A percentile compares a stretch with the other conserved stretches of the same genome.
Conservation (phyloP, 352 stramenopile species). For the Phytophthora pseudosyringae region DNA sequence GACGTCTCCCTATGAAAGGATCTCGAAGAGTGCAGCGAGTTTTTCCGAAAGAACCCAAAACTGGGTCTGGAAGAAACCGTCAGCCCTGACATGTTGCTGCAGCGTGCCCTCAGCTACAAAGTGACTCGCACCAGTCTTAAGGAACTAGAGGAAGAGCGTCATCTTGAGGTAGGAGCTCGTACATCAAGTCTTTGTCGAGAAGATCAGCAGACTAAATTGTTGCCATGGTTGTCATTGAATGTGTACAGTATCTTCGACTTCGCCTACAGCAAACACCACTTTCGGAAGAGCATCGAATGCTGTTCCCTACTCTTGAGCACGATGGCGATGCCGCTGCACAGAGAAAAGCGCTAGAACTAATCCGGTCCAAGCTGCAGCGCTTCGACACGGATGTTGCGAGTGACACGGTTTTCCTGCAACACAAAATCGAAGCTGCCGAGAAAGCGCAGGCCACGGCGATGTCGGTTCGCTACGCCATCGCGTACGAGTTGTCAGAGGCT, state of each 20-base stretch:
- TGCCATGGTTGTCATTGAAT: neutral
- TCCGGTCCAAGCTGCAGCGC: slow-evolving; percentile 63
- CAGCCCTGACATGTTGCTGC: slow-evolving; percentile 48
- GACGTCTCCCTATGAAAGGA: slow-evolving; percentile 39
- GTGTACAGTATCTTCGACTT: slow-evolving; percentile 74
- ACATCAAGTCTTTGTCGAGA: neutral
- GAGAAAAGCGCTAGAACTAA: slow-evolving; percentile 54
- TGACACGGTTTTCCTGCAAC: slow-evolving; percentile 71
- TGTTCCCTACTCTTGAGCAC: slow-evolving; percentile 74
- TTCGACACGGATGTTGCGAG: slow-evolving; percentile 75
- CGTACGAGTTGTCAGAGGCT: slow-evolving; percentile 69
- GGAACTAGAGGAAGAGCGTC: slow-evolving; percentile 69
- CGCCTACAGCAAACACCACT: slow-evolving; percentile 66
- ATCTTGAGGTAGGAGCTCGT: slow-evolving; percentile 57
- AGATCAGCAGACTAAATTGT: too few relatives aligned
- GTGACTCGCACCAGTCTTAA: slow-evolving; percentile 64
- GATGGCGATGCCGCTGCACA: slow-evolving; percentile 43
- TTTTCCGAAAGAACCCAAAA: slow-evolving; percentile 68
- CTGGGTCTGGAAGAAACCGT: slow-evolving; percentile 51
- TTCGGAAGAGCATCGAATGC: slow-evolving; percentile 63
- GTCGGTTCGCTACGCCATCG: slow-evolving; percentile 53
- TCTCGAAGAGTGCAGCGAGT: slow-evolving; percentile 78
- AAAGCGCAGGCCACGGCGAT: slow-evolving; percentile 60
- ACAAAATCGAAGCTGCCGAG: slow-evolving; percentile 81
- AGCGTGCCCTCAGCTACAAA: slow-evolving; percentile 61